Percentiles rank a stretch among this genome's conserved stretches.
These are phyloP conservation scores for Yamadazyma nakazawae DNA, from an alignment of 805 yeast species.

Conservation along the genomic window DNA sequence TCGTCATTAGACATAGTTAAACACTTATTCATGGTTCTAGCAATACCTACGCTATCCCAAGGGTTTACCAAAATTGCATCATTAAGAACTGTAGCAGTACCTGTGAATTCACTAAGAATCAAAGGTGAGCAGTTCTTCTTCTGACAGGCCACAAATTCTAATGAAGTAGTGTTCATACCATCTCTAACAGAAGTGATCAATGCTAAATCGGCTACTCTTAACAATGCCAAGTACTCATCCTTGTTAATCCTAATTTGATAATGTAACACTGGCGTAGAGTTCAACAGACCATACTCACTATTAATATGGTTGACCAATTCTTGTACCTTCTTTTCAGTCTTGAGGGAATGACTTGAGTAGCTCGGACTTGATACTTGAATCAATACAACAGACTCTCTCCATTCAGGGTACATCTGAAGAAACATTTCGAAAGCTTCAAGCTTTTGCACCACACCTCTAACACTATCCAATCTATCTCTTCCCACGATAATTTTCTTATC, in stretches of 20 bases:
- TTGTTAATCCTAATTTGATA: slow-evolving; percentile 85
- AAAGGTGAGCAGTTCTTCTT: slow-evolving; percentile 71
- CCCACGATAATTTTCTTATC: slow-evolving; percentile 83
- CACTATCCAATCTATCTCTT: slow-evolving; percentile 87
- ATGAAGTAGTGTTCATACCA: slow-evolving; percentile 93
- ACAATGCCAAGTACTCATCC: slow-evolving; percentile 83
- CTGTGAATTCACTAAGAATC: slow-evolving; percentile 89
- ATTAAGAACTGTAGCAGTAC: slow-evolving; percentile 67
- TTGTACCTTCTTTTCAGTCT: slow-evolving; percentile 74
- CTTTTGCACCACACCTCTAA: slow-evolving; percentile 92
- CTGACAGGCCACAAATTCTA: slow-evolving; percentile 89
- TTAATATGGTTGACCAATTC: slow-evolving; percentile 83
- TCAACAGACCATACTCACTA: slow-evolving; percentile 76
- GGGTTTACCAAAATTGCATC: slow-evolving; percentile 89
- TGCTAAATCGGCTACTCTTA: slow-evolving; percentile 87
- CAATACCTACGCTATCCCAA: slow-evolving; percentile 94
- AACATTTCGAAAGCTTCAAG: slow-evolving; percentile 87
- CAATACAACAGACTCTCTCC: slow-evolving; percentile 81
- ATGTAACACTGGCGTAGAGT: slow-evolving; percentile 86
- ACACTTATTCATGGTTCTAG: slow-evolving; percentile 73
- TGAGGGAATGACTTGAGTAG: slow-evolving; percentile 49
- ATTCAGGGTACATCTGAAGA: slow-evolving; percentile 86
- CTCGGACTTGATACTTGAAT: slow-evolving; percentile 91
- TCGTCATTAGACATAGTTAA: slow-evolving; percentile 51
- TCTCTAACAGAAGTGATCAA: slow-evolving; percentile 88